These are phyloP conservation scores for Fonsecaea pedrosoi DNA, from an alignment of 2,329 filamentous ascomycete genomes.

Conservation along the genomic window DNA sequence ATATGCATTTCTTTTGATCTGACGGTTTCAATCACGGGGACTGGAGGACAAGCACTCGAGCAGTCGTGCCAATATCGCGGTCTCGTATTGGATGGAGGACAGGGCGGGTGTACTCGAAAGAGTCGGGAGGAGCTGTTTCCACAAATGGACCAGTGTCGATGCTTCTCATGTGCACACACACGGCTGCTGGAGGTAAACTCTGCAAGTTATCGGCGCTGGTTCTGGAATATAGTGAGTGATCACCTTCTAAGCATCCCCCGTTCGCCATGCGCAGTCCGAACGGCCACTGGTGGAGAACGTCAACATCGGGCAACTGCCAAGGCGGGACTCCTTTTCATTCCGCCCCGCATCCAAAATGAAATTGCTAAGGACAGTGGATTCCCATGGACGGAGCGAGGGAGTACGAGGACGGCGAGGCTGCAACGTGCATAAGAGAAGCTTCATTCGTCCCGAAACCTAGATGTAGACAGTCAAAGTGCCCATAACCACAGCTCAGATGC, in stretches of 20 bases:
- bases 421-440: background rate
- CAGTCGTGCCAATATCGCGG: constrained; percentile 19
- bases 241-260: constrained; percentile 24
- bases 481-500: background rate
- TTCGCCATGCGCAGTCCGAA: constrained; percentile 5
- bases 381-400: background rate
- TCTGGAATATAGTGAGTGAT: constrained; percentile 17
- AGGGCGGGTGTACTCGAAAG: background rate
- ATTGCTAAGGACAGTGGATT: background rate
- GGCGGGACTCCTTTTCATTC: constrained; percentile 11
- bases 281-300: constrained; percentile 20
- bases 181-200: background rate
- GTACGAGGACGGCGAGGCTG: background rate
- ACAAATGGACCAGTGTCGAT: background rate
- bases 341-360: constrained; percentile 13
- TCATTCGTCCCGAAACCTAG: background rate
- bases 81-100: constrained; percentile 19
- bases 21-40: constrained; percentile 12
- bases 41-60: constrained; percentile 4
- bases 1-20: constrained; percentile 17
- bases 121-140: background rate
- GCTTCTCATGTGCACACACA: constrained; percentile 10
- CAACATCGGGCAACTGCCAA: constrained; percentile 19
- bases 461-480: background rate
- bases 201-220: background rate